Evolutionary conservation across 1,139 yeast species (phyloP), one percentile per base, ranked within the genome.

Genomic region (Ogataea hybrid): DNA sequence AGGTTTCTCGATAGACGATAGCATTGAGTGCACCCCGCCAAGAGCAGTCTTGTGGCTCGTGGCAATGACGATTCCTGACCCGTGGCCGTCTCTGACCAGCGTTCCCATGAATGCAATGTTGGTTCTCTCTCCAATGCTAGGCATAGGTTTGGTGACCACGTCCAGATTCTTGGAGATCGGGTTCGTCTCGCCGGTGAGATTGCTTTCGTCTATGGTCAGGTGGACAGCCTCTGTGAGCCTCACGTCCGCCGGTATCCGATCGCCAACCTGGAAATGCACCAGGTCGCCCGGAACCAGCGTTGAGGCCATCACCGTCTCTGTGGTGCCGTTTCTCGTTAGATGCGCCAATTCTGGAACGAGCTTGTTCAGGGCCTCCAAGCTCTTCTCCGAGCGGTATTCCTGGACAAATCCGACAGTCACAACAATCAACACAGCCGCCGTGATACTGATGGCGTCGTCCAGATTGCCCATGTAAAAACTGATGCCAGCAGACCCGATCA

Each of bases 371-470:
- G 97, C 97, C 58, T 88, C 95, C 46, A 92, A 69, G 3, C 96
- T 85, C 67, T 92, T 85, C 61, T 92, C 98, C 0, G 96, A 85
- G 56, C 97, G 75, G 61, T 89, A 89, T 62, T 92, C 98, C 64
- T 92, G 98, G 18, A 92, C 90, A 65, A 92, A 92, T 0, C 97
- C 98, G 23, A 92, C 98, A 0, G 94, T 77, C 7, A 90, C 96
- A 25, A 90, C 97, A 53, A 90, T 89, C 29, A 85, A 56, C 44
- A 90, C 86, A 6, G 97, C 97, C 51, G 88, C 70, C 0, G 95
- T 81, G 57, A 90, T 90, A 48, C 94, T 82, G 20, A 92, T 69
- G 2, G 97, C 95, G 62, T 92, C 98, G 61, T 90, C 97, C 29
- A 81, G 79, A 64, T 92, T 92, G 18, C 96, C 95, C 94, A 92